These are phyloP conservation scores for Usnea hakonensis DNA, from an alignment of 495 filamentous ascomycete species.

Conservation along the genomic window DNA sequence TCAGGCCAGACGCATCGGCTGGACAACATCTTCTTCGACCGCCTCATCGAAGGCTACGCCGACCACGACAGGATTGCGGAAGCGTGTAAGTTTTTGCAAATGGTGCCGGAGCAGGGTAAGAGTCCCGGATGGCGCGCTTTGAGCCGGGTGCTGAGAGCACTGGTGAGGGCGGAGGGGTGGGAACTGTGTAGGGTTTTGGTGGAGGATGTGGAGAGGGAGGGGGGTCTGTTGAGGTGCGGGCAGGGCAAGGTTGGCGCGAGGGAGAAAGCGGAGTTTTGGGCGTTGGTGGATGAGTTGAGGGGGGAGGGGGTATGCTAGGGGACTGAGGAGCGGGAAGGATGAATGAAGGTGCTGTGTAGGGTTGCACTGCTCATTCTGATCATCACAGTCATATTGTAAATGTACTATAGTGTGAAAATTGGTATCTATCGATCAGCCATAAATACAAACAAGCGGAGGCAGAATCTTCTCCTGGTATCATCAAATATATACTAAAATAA, in stretches of 20 bases:
- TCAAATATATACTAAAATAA: not conserved
- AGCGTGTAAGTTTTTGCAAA: conserved; percentile 44
- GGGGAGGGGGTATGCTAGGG: conserved; percentile 12
- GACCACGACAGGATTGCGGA: conserved; percentile 37
- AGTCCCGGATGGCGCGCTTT: conserved; percentile 40
- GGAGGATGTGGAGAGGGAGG: conserved; percentile 29
- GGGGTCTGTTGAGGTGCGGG: conserved; percentile 16
- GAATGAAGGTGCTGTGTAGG: no score
- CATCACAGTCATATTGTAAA: not conserved
- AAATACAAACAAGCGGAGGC: not conserved
- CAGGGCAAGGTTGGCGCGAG: conserved; percentile 17
- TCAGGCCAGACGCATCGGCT: conserved; percentile 8
- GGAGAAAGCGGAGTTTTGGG: conserved; percentile 26
- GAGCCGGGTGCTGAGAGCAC: conserved; percentile 36
- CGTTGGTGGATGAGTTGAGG: conserved; percentile 22
- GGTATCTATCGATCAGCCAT: not conserved
- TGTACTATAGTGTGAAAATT: not conserved
- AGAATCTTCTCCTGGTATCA: not conserved
- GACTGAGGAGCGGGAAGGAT: not conserved
- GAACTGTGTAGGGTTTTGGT: conserved; percentile 32
- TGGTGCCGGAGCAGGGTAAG: conserved; percentile 35
- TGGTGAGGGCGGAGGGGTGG: conserved; percentile 39
- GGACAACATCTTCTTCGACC: conserved; percentile 61
- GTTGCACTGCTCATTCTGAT: not conserved
- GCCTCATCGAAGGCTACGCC: conserved; percentile 57